These are phyloP conservation scores for Cryptosporidium parvum DNA, from an alignment of 169 alveolate genomes.

Conservation along the genomic window DNA sequence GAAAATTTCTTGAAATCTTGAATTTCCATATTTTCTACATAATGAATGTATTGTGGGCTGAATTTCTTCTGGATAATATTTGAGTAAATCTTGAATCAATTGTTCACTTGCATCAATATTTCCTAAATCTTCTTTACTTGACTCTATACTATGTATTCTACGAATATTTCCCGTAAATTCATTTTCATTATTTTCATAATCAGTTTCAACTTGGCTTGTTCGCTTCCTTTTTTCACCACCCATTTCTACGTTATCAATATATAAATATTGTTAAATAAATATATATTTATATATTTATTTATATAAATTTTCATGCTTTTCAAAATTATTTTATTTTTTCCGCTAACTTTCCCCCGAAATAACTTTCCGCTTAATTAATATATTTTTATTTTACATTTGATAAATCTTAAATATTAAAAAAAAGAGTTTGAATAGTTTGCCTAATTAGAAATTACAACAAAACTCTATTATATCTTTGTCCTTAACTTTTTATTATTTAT, in stretches of 20 bases:
- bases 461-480: not conserved
- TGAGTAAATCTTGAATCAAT: not conserved
- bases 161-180: not conserved
- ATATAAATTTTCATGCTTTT: not conserved
- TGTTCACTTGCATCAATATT: not conserved
- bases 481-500: too few species aligned
- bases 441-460: not conserved
- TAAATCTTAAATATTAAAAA: not conserved
- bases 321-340: conserved; percentile 1
- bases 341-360: conserved; percentile 18
- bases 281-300: too few species aligned
- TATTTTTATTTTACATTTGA: not conserved
- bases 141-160: conserved; percentile 16
- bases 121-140: conserved; percentile 33
- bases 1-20: conserved; percentile 53
- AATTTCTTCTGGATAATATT: conserved; percentile 16
- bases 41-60: conserved; percentile 8
- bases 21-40: conserved; percentile 53
- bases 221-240: conserved; percentile 1
- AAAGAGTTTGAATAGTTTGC: too few species aligned
- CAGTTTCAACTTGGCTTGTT: not conserved
- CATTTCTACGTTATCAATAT: not conserved
- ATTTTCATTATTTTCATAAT: not conserved
- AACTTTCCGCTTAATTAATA: not conserved
- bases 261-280: not conserved